A percentile compares a stretch with the other conserved stretches of the same genome.
phyloP scores from a whole-genome alignment of 2,329 filamentous ascomycete species.

The Colletotrichum tabaci region DNA sequence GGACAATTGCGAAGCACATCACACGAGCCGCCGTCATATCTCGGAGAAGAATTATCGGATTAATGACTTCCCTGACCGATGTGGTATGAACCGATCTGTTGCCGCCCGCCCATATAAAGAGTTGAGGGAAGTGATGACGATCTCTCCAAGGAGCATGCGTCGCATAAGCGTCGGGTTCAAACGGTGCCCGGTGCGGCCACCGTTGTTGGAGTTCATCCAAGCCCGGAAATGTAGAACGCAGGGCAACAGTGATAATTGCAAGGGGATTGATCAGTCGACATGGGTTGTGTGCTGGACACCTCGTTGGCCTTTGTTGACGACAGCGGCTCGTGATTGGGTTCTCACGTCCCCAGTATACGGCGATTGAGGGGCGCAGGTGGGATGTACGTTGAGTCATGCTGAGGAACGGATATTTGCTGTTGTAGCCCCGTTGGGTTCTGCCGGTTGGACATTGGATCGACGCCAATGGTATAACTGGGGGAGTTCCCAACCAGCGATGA shows the following conservation, averaged over 20 bases:
- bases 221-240: neutral
- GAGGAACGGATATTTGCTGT: neutral
- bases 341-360: slow-evolving; percentile 14
- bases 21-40: neutral
- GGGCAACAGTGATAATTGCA: slow-evolving; percentile 4
- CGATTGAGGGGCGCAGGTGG: slow-evolving; percentile 33
- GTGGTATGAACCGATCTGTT: neutral
- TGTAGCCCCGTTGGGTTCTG: slow-evolving; percentile 9
- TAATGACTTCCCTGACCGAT: neutral
- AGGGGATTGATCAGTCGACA: neutral
- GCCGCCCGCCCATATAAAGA: neutral
- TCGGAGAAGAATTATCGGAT: neutral
- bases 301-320: neutral
- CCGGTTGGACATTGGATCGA: slow-evolving; percentile 12
- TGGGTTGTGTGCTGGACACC: neutral
- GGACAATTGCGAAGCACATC: neutral
- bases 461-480: neutral
- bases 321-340: slow-evolving; percentile 13
- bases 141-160: neutral
- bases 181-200: neutral
- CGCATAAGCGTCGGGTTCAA: neutral
- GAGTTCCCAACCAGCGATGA: neutral
- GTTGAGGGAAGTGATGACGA: neutral
- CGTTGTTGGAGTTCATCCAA: neutral
- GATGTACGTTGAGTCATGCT: slow-evolving; percentile 35